Conservation (phyloP, 2,329 filamentous ascomycete species). For the Aspergillus latus region DNA sequence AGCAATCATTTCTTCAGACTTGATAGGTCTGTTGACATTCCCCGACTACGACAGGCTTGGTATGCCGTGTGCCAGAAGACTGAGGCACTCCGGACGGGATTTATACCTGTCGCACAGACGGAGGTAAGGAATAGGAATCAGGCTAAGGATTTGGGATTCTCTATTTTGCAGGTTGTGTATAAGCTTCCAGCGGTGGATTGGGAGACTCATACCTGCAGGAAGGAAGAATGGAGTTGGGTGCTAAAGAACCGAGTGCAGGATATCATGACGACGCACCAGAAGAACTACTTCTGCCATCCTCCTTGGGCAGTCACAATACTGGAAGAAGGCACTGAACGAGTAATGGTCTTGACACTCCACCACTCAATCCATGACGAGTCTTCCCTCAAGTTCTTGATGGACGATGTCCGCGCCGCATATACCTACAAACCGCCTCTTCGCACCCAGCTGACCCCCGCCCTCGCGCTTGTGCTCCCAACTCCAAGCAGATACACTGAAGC, state of each 20-base stretch:
- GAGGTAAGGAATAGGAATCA: neutral
- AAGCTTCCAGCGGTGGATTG: slow-evolving; percentile 28
- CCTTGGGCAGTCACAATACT: slow-evolving; percentile 41
- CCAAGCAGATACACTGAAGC: slow-evolving; percentile 19
- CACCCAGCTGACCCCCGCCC: slow-evolving; percentile 29
- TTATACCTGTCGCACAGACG: slow-evolving; percentile 34
- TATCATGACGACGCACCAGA: slow-evolving; percentile 28
- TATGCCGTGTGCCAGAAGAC: slow-evolving; percentile 28
- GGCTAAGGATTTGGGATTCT: slow-evolving; percentile 18
- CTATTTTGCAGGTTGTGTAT: slow-evolving; percentile 33
- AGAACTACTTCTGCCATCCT: slow-evolving; percentile 30
- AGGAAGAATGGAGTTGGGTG: slow-evolving; percentile 16
- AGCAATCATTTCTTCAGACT: slow-evolving; percentile 41
- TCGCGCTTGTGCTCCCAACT: slow-evolving; percentile 24
- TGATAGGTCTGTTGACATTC: slow-evolving; percentile 26
- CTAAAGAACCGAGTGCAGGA: slow-evolving; percentile 22
- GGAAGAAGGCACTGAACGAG: slow-evolving; percentile 21
- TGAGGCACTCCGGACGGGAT: slow-evolving; percentile 40
- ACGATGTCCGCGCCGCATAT: slow-evolving; percentile 29
- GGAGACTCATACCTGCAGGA: slow-evolving; percentile 20
- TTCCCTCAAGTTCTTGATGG: slow-evolving; percentile 30
- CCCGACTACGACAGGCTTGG: slow-evolving; percentile 36
- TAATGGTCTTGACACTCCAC: slow-evolving; percentile 41
- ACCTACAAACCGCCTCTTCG: slow-evolving; percentile 21
- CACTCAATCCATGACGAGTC: slow-evolving; percentile 37